These are phyloP conservation scores for Sphaerulina populicola DNA, from an alignment of 2,329 filamentous ascomycete genomes.

Conservation along the genomic window DNA sequence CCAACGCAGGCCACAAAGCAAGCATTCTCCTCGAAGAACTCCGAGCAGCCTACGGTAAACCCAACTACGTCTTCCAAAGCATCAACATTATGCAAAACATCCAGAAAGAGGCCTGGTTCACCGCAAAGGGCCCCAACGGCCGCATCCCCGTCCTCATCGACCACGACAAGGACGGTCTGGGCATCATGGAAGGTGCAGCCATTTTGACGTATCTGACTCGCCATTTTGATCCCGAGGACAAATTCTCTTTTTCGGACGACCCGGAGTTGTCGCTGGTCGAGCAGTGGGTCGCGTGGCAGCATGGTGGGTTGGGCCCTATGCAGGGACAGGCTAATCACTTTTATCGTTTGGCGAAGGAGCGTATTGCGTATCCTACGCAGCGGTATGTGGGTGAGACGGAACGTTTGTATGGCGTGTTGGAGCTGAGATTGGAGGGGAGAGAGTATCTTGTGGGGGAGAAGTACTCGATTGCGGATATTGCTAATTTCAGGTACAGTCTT, in stretches of 20 bases:
- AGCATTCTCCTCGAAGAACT: slow-evolving; percentile 58
- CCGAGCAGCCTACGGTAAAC: slow-evolving; percentile 53
- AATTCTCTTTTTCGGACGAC: slow-evolving; percentile 41
- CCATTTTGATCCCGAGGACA: slow-evolving; percentile 42
- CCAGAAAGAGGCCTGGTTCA: slow-evolving; percentile 61
- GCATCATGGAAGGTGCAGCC: slow-evolving; percentile 42
- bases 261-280: slow-evolving; percentile 43
- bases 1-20: slow-evolving; percentile 39
- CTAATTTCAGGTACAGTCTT: slow-evolving; percentile 29
- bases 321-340: slow-evolving; percentile 35
- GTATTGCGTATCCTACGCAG: slow-evolving; percentile 40
- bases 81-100: slow-evolving; percentile 55
- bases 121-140: slow-evolving; percentile 55
- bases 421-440: slow-evolving; percentile 35
- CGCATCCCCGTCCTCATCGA: slow-evolving; percentile 59
- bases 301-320: slow-evolving; percentile 31
- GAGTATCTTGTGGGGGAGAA: slow-evolving; percentile 42
- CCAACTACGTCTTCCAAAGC: slow-evolving; percentile 50
- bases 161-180: slow-evolving; percentile 53
- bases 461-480: slow-evolving; percentile 42
- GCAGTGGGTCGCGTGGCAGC: slow-evolving; percentile 55
- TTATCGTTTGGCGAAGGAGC: slow-evolving; percentile 38
- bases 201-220: slow-evolving; percentile 41
- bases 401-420: slow-evolving; percentile 40
- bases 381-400: slow-evolving; percentile 43